Evolutionary conservation across 225 moss, liverwort and hornwort genomes (phyloP), one percentile per base, ranked within the genome.

Genomic region (Ulota crispa): DNA sequence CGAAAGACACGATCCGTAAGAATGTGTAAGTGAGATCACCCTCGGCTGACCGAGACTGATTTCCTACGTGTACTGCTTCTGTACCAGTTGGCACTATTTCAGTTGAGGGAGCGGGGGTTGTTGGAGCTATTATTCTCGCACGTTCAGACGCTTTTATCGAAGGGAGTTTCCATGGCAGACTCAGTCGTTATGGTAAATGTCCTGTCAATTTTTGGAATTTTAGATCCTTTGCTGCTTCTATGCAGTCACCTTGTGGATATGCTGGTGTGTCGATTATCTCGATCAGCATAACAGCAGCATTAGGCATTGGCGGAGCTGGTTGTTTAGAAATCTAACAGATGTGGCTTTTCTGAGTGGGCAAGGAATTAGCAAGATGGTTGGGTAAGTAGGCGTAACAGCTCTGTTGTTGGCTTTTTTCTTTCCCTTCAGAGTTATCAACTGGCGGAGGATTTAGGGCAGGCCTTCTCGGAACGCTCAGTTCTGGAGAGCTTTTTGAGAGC

Each of bases 391-490:
- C 54, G 24, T 76, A 45, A 62, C 30, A 32, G 15, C n/a, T 80
- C 1, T 26, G 43, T 77, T 14, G 43, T 68, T 82, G 66, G 19
- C 39, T 65, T 53, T 63, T 63, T 74, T 70, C 16, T 30, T 71
- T 84, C 37, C 16, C 11, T 66, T 60, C 91, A 99, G 95, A 93
- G 92, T 85, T 96, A 92, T 81, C 98, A 96, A 89, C 70, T 93
- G 80, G 93, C 91, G 37, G 92, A 92, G 76, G 89, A 87, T 76
- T 88, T 95, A 85, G 98, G 98, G 21, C 85, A 89, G 80, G 95
- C 95, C 5, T 99, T 93, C 83, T 85, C 95, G 21, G 98, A 99
- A 75, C 93, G 92, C 37, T 91, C 93, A 82, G 66, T 93, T n/a
- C 77, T 99, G 28, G 95, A 94, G 86, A 92, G 92, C 82, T 92